phyloP scores from a whole-genome alignment of 2,329 filamentous ascomycete genomes.

The Aureobasidium sp. region DNA sequence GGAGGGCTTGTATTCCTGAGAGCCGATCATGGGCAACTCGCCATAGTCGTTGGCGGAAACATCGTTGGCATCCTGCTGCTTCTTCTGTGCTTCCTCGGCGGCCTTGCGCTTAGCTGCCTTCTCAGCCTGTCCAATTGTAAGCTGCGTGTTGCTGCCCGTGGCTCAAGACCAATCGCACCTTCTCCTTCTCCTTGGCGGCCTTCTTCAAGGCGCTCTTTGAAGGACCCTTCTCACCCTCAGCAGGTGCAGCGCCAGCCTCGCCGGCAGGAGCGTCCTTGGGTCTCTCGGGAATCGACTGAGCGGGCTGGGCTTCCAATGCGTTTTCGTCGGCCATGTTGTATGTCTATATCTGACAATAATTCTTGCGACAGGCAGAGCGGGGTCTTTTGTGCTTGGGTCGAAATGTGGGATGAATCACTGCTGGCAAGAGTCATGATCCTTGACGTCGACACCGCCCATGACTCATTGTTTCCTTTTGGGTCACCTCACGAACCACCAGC shows the following conservation, averaged over 20 bases:
- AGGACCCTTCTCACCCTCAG: slow-evolving; percentile 38
- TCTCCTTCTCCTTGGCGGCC: slow-evolving; percentile 82
- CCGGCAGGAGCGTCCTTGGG: slow-evolving; percentile 24
- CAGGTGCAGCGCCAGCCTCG: slow-evolving; percentile 18
- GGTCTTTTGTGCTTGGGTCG: slow-evolving; percentile 12
- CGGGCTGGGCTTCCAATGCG: slow-evolving; percentile 16
- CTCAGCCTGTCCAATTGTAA: slow-evolving; percentile 37
- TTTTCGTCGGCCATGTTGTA: slow-evolving; percentile 22
- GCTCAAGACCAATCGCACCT: slow-evolving; percentile 46
- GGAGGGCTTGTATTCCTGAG: slow-evolving; percentile 45
- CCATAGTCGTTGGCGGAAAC: slow-evolving; percentile 76
- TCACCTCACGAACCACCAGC: neutral
- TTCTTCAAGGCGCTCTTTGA: slow-evolving; percentile 83
- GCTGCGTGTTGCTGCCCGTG: neutral
- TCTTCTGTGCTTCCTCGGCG: slow-evolving; percentile 62
- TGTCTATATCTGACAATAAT: neutral
- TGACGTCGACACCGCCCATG: neutral
- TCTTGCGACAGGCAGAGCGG: neutral
- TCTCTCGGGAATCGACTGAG: slow-evolving; percentile 24
- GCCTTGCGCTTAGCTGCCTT: slow-evolving; percentile 59
- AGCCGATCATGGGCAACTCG: slow-evolving; percentile 53
- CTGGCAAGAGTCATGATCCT: neutral
- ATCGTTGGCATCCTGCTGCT: slow-evolving; percentile 57
- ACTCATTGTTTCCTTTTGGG: neutral
- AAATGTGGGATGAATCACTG: slow-evolving; percentile 13